Base-by-base conservation (phyloP, 1,284 basidiomycete genomes). In the Apiotrichum laibachii region DNA sequence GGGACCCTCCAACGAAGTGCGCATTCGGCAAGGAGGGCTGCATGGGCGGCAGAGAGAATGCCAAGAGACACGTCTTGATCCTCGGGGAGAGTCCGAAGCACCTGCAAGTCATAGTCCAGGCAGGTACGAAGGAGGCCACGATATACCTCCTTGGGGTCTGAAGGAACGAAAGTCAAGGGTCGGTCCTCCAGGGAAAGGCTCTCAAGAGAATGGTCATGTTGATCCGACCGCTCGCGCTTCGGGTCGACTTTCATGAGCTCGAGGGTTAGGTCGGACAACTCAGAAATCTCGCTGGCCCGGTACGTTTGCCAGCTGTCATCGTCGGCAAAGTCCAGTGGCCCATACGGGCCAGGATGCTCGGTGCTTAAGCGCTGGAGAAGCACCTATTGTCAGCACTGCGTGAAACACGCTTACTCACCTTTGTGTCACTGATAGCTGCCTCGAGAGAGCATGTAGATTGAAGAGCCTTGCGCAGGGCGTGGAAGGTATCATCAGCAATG, bases 41-140 rank as follows among this genome's bases (percentile, higher is more conserved):
- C 82, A 73, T 98, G 92, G 18, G 83, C 72, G 1, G 84, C 72
- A 0, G 91, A 92, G n/a, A 99, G 79, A 57, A 99, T 98, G 12
- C 90, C 90, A 35, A 99, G 80, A 1, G 92, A 92, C 5, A 99
- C 95, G 78, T 99, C 93, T 67, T 98, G 92, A 68, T 93, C 90
- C 67, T 97, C 95, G 37, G 92, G 88, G 39, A 97, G 86, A 48
- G 88, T 87, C 59, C 89, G 82, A 87, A 99, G 93, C 40, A 87
- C 85, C 71, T 94, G 90, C 52, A 99, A 81, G 75, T 99, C 96
- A 46, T 84, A 83, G 39, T 88, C 83, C 48, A 99, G 84, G 72
- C 93, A 95, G 54, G 85, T 81, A 68, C 90, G 88, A 31, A 98
- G 82, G 5, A 98, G 82, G 10, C 89, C 84, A 65, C 86, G 86